Conservation (phyloP, 306 rosid genomes). For the Luffa aegyptiaca region DNA sequence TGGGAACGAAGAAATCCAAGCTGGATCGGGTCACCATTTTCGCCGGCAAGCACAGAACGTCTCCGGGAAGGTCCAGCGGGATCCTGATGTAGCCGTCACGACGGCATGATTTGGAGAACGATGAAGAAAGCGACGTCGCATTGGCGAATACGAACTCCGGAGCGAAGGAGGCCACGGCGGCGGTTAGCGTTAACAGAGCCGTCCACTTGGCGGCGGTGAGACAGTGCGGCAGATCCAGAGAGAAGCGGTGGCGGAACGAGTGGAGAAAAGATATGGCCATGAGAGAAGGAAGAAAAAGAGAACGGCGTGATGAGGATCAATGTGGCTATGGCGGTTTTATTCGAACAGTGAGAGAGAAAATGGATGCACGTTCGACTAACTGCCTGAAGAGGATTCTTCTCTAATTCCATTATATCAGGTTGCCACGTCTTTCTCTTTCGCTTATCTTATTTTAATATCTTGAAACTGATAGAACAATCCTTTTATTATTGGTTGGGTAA, state of each 20-base stretch:
- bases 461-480: background rate
- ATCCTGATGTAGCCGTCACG: constrained; percentile 29
- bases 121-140: constrained; percentile 34
- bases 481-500: no score
- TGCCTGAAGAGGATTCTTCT: background rate
- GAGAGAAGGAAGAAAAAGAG: background rate
- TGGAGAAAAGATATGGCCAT: constrained; percentile 29
- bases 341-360: background rate
- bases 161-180: constrained; percentile 37
- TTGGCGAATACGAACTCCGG: constrained; percentile 34
- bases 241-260: constrained; percentile 14
- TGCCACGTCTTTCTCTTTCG: background rate
- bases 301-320: background rate
- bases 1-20: constrained; percentile 61
- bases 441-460: background rate
- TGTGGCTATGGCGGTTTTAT: background rate
- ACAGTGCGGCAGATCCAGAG: background rate
- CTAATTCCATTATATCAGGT: background rate
- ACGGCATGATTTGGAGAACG: constrained; percentile 26
- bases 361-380: background rate
- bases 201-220: constrained; percentile 39
- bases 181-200: constrained; percentile 28
- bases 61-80: constrained; percentile 50
- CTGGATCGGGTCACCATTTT: constrained; percentile 31
- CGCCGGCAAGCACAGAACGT: constrained; percentile 47